phyloP scores from a whole-genome alignment of 177 flowering plant genomes.

The Vitis hybrid region DNA sequence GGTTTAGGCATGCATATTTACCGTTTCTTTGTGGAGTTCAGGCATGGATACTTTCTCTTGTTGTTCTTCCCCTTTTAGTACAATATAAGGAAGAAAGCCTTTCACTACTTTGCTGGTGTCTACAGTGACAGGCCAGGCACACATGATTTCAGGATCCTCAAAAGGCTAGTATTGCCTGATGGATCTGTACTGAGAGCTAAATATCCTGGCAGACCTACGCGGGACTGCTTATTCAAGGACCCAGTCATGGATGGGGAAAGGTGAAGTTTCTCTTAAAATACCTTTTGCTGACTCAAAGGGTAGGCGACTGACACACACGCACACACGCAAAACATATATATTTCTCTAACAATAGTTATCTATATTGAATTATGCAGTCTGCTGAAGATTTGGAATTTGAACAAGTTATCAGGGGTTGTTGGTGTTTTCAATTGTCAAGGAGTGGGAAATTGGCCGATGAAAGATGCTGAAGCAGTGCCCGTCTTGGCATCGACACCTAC shows the following conservation, averaged over 20 bases:
- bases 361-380: slow-evolving; percentile 31
- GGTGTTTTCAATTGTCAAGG: slow-evolving; percentile 81
- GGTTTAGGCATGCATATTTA: too few species aligned
- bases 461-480: slow-evolving; percentile 3
- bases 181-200: slow-evolving; percentile 66
- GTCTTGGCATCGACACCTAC: slow-evolving; percentile 7
- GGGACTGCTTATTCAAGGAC: slow-evolving; percentile 63
- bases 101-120: background rate
- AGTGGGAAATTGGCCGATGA: slow-evolving; percentile 63
- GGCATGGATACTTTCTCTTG: too few species aligned
- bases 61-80: too few species aligned
- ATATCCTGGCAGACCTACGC: slow-evolving; percentile 65
- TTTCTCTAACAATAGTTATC: background rate
- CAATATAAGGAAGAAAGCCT: too few species aligned
- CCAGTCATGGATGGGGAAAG: slow-evolving; percentile 76
- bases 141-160: slow-evolving; percentile 61
- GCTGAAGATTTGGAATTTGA: slow-evolving; percentile 76
- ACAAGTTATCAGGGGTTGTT: slow-evolving; percentile 54
- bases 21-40: too few species aligned
- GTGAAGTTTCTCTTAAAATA: slow-evolving; percentile 18
- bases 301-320: background rate
- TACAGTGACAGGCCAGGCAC: slow-evolving; percentile 65
- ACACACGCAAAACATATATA: too few species aligned
- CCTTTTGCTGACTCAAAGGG: background rate
- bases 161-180: slow-evolving; percentile 65